A percentile compares a stretch with the other conserved stretches of the same genome.
These are phyloP conservation scores for Lindgomyces ingoldianus DNA, from an alignment of 495 filamentous ascomycete species.

Conservation along the genomic window DNA sequence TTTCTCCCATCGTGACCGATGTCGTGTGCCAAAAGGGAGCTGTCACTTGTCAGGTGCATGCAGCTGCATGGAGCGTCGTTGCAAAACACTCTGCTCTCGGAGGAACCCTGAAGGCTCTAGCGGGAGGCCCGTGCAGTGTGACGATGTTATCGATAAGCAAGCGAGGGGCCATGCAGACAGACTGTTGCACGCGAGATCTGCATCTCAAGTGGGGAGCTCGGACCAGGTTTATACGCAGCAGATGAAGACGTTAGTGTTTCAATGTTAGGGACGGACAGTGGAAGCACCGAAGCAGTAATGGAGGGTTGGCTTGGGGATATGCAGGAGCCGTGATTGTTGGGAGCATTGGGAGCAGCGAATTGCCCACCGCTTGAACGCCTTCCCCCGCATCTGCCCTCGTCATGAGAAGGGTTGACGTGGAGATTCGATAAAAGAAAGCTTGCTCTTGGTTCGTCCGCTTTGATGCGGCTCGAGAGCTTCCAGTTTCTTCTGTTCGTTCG, in stretches of 20 bases:
- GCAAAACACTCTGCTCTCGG: slow-evolving; percentile 1
- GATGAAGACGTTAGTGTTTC: too few species aligned
- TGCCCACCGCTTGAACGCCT: not conserved
- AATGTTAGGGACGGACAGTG: not conserved
- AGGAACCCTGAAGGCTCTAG: slow-evolving; percentile 3
- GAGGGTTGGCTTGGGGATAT: not conserved
- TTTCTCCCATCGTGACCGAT: slow-evolving; percentile 14
- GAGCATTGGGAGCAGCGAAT: not conserved
- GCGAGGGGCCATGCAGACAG: not conserved
- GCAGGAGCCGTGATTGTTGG: not conserved
- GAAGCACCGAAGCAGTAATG: not conserved
- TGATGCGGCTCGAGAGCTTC: slow-evolving; percentile 19
- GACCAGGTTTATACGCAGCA: not conserved
- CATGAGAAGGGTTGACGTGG: slow-evolving; percentile 19
- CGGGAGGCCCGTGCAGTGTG: not conserved
- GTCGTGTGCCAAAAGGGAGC: not conserved
- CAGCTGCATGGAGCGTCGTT: slow-evolving; percentile 20
- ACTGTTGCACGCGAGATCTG: slow-evolving; percentile 27
- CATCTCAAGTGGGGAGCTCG: not conserved
- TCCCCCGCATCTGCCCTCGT: slow-evolving; percentile 8
- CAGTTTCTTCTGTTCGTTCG: not conserved
- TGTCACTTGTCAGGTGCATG: slow-evolving; percentile 25
- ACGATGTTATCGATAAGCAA: slow-evolving; percentile 19
- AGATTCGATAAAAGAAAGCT: slow-evolving; percentile 13
- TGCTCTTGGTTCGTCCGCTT: slow-evolving; percentile 14